Base-by-base conservation (phyloP, 495 filamentous ascomycete species). In the Aspergillus biplanus region DNA sequence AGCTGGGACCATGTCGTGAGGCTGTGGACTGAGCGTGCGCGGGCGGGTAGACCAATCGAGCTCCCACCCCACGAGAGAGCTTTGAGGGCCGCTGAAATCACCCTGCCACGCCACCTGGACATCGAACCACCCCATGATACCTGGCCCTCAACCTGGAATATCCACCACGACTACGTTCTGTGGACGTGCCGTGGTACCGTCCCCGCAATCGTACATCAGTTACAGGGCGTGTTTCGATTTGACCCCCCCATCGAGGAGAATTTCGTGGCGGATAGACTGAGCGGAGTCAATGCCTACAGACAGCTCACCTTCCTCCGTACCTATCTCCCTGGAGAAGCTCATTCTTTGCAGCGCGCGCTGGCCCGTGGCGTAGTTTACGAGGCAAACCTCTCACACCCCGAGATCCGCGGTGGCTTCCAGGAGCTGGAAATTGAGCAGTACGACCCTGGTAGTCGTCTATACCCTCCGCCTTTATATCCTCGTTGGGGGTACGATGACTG, bases 111-210 rank as follows among this genome's bases (percentile, higher is more conserved):
- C 33, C 48, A 65, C 32, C 6, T 52, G n/a, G 63, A 65, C 18
- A 55, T 34, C 18, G 58, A 60, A 37, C 63, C 58, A 27, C 39
- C 53, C 27, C 52, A 16, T 12, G 33, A 53, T 16, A 65, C 58
- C 37, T 60, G 58, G 57, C 65, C 65, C 1, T 7, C 39, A 15
- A 44, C 31, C 16, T 67, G 65, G 65, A 52, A 47, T 7, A 34
- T 15, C 11, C 52, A 61, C 37, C 66, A 68, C 50, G 62, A 68
- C 33, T 68, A 68, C 47, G 65, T 59, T 33, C 58, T 68, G 4
- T 68, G 62, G 62, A 32, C 66, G 4, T 68, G 66, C 27, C 61
- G 66, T 27, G 66, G 66, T 21, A 49, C 58, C 8, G 62, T 68
- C 16, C 4, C 32, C 7, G 62, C 48, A 7, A 68, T 68, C 32